phyloP scores from a whole-genome alignment of 2,329 filamentous ascomycete genomes.

The Diaporthe citriasiana region DNA sequence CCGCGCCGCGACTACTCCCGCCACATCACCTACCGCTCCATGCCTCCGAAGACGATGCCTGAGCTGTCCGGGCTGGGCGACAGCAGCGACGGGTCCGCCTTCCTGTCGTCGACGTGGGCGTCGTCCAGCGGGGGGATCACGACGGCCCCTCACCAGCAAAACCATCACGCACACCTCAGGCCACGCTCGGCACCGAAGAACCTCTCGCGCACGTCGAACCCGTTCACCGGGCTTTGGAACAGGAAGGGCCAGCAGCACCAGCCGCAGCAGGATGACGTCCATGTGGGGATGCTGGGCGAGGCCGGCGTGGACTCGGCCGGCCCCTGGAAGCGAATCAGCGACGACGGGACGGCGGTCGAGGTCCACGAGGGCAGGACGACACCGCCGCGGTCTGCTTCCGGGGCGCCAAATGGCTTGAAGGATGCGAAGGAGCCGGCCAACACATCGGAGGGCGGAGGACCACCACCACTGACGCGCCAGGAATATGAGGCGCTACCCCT shows the following conservation, averaged over 20 bases:
- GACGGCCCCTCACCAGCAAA: neutral
- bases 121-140: neutral
- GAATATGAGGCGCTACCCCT: slow-evolving; percentile 65
- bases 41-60: slow-evolving; percentile 26
- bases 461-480: slow-evolving; percentile 55
- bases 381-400: slow-evolving; percentile 25
- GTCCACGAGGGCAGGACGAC: slow-evolving; percentile 37
- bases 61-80: slow-evolving; percentile 26
- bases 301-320: slow-evolving; percentile 17
- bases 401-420: slow-evolving; percentile 32
- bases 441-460: slow-evolving; percentile 29
- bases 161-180: slow-evolving; percentile 31
- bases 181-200: slow-evolving; percentile 41
- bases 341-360: slow-evolving; percentile 35
- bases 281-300: slow-evolving; percentile 13
- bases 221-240: slow-evolving; percentile 34
- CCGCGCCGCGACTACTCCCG: slow-evolving; percentile 2
- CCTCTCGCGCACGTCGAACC: slow-evolving; percentile 34
- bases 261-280: slow-evolving; percentile 22
- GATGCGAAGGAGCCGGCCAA: slow-evolving; percentile 34
- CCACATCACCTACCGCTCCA: slow-evolving; percentile 6
- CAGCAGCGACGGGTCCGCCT: slow-evolving; percentile 1
- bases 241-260: slow-evolving; percentile 34
- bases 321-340: slow-evolving; percentile 24
- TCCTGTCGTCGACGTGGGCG: slow-evolving; percentile 30